Conservation (phyloP, 2,329 filamentous ascomycete species). For the Colletotrichum sp. region DNA sequence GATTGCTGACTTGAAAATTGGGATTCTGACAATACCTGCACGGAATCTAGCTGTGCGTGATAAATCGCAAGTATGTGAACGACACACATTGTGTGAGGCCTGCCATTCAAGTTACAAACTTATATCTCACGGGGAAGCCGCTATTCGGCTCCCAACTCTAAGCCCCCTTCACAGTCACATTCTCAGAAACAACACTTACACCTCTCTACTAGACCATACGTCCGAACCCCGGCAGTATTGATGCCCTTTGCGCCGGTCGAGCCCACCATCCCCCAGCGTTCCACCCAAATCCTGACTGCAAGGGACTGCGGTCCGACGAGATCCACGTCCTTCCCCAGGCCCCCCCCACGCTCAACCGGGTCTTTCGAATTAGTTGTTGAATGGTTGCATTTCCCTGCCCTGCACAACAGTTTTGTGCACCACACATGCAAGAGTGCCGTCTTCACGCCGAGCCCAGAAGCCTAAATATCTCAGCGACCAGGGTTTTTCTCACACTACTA, state of each 20-base stretch:
- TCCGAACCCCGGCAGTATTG: not conserved
- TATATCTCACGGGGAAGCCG: not conserved
- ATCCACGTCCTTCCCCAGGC: constrained; percentile 23
- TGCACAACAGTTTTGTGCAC: not conserved
- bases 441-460: constrained; percentile 23
- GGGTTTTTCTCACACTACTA: not conserved
- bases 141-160: not conserved
- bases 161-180: not conserved
- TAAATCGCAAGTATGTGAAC: not conserved
- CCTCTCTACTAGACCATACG: not conserved
- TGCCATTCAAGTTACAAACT: not conserved
- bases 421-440: constrained; percentile 17
- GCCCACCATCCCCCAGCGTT: not conserved
- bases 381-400: constrained; percentile 12
- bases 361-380: not conserved
- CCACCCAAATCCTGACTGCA: constrained; percentile 28
- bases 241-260: not conserved
- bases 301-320: constrained; percentile 41
- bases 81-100: not conserved
- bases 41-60: not conserved
- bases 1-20: not conserved
- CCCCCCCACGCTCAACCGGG: not conserved
- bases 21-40: not conserved
- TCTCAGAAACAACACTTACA: not conserved
- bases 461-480: not conserved